Evolutionary conservation across 1,284 basidiomycete species (phyloP).

Genomic region (Erythrobasidium hasegawianum): DNA sequence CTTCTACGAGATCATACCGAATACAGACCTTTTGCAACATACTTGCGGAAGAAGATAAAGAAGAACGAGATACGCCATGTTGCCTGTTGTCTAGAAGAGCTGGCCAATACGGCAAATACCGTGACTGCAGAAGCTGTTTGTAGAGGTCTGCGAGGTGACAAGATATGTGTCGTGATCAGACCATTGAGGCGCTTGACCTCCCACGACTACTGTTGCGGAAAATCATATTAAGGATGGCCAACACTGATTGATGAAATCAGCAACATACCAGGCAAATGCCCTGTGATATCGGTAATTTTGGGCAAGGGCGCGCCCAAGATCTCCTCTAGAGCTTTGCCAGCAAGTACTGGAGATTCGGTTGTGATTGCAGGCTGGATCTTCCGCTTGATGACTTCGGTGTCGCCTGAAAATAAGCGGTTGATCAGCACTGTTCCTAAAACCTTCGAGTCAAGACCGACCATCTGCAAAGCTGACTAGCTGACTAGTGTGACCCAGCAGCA

Average conservation of each 20-base stretch:
- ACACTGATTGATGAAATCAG: too few relatives aligned
- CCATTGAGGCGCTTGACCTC: slow-evolving; percentile 26
- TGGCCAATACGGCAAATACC: slow-evolving; percentile 29
- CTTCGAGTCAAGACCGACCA: too few relatives aligned
- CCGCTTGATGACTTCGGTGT: slow-evolving; percentile 33
- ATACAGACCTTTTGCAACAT: too few relatives aligned
- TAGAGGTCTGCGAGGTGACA: slow-evolving; percentile 24
- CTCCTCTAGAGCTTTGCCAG: slow-evolving; percentile 1
- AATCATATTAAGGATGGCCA: too few relatives aligned
- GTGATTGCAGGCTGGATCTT: slow-evolving; percentile 17
- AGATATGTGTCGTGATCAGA: slow-evolving; percentile 30
- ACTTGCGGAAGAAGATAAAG: too few relatives aligned
- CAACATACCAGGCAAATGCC: slow-evolving; percentile 21
- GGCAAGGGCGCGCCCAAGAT: slow-evolving; percentile 12
- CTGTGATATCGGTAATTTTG: slow-evolving; percentile 25
- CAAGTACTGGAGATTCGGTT: slow-evolving; percentile 14
- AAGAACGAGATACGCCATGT: too few relatives aligned
- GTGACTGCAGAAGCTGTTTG: slow-evolving; percentile 28
- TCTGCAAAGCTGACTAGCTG: slow-evolving; percentile 26
- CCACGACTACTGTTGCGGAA: slow-evolving; percentile 23
- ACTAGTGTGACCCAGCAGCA: slow-evolving; percentile 21
- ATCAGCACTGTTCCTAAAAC: too few relatives aligned
- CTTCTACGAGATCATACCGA: too few relatives aligned
- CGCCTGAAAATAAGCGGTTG: slow-evolving; percentile 20
- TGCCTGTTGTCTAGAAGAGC: slow-evolving; percentile 31